phyloP scores from a whole-genome alignment of 441 rosid species.

The Euphorbia schlechtendalii region DNA sequence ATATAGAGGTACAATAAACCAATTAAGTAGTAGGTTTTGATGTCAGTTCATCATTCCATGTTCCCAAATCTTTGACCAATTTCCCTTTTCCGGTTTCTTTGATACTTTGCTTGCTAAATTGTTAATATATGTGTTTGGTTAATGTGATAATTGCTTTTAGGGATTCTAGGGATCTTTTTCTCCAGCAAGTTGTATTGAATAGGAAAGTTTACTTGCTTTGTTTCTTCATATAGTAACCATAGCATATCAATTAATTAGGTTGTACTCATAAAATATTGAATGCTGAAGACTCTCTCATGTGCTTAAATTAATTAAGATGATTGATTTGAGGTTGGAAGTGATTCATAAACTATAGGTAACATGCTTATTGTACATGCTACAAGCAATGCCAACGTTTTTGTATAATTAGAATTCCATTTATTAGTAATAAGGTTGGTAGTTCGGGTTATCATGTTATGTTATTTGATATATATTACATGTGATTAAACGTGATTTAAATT shows the following conservation, averaged over 20 bases:
- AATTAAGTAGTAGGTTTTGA: background rate
- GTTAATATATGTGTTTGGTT: background rate
- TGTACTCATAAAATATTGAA: constrained; percentile 11
- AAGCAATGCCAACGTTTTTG: background rate
- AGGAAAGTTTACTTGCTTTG: background rate
- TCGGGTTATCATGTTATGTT: too few species aligned
- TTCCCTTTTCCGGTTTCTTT: too few species aligned
- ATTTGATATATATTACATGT: too few species aligned
- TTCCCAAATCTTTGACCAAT: too few species aligned
- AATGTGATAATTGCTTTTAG: background rate
- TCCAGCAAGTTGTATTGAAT: too few species aligned
- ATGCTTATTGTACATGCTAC: background rate
- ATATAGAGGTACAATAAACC: too few species aligned
- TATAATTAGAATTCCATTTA: background rate
- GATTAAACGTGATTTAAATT: too few species aligned
- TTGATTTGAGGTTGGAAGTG: too few species aligned
- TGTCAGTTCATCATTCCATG: background rate
- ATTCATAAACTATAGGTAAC: too few species aligned
- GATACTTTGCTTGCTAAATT: too few species aligned
- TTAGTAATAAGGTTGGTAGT: too few species aligned
- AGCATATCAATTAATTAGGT: background rate
- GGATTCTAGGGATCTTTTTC: background rate
- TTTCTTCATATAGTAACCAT: background rate
- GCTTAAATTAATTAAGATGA: too few species aligned
- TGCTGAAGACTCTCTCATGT: background rate